Evolutionary conservation across 192 early-diverging fungal genomes (phyloP), one percentile per base, ranked within the genome.

Genomic region (Funneliformis mosseae): DNA sequence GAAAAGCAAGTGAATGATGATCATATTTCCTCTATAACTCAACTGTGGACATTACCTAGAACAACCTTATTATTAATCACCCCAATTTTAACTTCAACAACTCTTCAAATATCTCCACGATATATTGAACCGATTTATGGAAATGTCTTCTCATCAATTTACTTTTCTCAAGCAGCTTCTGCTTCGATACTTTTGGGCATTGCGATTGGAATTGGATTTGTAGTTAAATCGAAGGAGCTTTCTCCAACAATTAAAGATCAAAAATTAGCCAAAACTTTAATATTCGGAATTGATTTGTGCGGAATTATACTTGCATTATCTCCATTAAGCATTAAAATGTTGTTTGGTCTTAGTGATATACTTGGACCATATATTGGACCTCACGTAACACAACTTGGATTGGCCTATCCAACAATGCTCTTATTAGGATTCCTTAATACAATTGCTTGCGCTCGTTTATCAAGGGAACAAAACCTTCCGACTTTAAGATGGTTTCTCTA

Each of bases 121-220:
- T 89, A 89, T 82, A 77, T 92, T 78, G 92, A 93, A 73, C 91
- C 92, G 1, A 67, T 92, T 33, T 93, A 92, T 66, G 91, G 92
- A 42, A 92, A 90, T 81, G 88, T 93, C 23, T 88, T 93, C 73
- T 83, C 91, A 8, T 77, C 84, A 67, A 63, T 87, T 10, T 76
- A 85, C 62, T 92, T 90, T 70, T 38, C 81, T 14, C 83, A 87
- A 45, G 83, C 75, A n/a, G 64, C 85, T 8, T 73, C 88, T 21
- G 42, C 68, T 18, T 84, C 84, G 21, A 77, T 86, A 23, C 72
- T 81, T 43, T 79, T 89, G 3, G 93, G 91, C n/a, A 88, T 83
- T 23, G 50, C 85, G 42, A 42, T 85, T 45, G 85, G 80, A 27
- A 74, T 87, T 55, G 39, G 62, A 61, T 33, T 81, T 8, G 38